Evolutionary conservation across 805 yeast genomes (phyloP).

Genomic region (Myxozyma lipomycoides): DNA sequence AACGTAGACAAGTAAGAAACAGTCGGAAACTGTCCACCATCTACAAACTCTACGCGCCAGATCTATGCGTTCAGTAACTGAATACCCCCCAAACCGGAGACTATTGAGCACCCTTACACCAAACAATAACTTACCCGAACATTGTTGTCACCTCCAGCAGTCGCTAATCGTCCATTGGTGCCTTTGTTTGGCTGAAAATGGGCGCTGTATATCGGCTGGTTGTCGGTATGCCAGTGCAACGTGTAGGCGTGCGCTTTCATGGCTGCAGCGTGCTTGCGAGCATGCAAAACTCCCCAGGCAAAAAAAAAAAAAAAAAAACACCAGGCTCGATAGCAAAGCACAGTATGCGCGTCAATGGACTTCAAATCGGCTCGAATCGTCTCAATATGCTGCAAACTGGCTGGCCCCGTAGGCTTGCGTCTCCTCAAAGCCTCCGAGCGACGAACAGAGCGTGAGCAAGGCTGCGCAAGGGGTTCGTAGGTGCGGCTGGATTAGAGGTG

Average conservation of each 20-base stretch:
- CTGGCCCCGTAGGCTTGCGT: too few species aligned
- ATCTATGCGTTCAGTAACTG: slow-evolving; percentile 22
- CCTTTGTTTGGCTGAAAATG: slow-evolving; percentile 37
- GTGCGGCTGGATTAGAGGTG: too few species aligned
- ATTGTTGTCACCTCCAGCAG: slow-evolving; percentile 93
- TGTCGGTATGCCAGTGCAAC: slow-evolving; percentile 44
- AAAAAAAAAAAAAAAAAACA: background rate
- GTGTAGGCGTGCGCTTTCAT: slow-evolving; percentile 40
- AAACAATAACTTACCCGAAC: slow-evolving; percentile 54
- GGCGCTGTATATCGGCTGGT: slow-evolving; percentile 42
- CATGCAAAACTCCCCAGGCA: background rate
- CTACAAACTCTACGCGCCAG: slow-evolving; percentile 35
- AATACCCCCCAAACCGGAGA: background rate
- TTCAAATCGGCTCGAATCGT: too few species aligned
- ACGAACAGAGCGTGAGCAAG: too few species aligned
- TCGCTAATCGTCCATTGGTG: slow-evolving; percentile 54
- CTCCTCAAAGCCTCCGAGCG: too few species aligned
- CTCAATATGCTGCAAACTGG: too few species aligned
- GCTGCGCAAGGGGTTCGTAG: too few species aligned
- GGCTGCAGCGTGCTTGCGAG: background rate
- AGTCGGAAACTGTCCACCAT: slow-evolving; percentile 34
- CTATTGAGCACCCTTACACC: background rate
- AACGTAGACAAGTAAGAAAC: slow-evolving; percentile 79
- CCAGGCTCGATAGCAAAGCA: background rate
- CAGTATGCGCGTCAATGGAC: too few species aligned